Evolutionary conservation across 2,329 filamentous ascomycete genomes (phyloP), one percentile per base, ranked within the genome.

Genomic region (Pseudocercospora fuligena): DNA sequence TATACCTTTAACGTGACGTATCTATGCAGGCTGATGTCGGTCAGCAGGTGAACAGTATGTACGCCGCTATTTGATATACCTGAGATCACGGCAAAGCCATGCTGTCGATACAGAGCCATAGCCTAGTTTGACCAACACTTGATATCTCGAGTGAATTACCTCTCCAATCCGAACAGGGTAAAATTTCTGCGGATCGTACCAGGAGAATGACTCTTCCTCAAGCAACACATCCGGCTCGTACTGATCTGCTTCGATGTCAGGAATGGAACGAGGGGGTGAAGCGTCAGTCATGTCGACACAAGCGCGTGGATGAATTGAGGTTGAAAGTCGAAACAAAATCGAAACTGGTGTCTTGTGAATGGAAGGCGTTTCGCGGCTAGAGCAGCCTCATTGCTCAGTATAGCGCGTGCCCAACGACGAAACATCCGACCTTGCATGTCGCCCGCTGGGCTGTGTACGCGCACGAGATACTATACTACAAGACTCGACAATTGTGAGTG

Each of bases 1-100:
- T 62, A 67, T 56, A 59, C 63, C 19, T 67, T 67, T 8, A 64
- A 14, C 4, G 59, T 25, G 21, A 66, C 64, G 40, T 62, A 62
- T 21, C 14, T 25, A 14, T 65, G 40, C 23, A 54, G 11, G 19
- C 29, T 19, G 0, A 23, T 5, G 9, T 51, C 19, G 29, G 21
- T 14, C 27, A 40, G 31, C 29, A 56, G 31, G 33, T 25, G 6
- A 1, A 16, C 14, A 46, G 19, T 46, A 46, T 46, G 4, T 5
- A 12, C 29, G 5, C 16, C 5, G 31, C 19, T 27, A 23, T 5
- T 21, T 19, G 29, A 43, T 14, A 21, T 40, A 66, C 61, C 58
- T 23, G 1, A 65, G 47, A 31, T 65, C 63, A 21, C 58, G 47
- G 19, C 49, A 27, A 2, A 65, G 49, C 63, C 63, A 65, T 21